Conservation (phyloP, 345 rosid genomes). For the Turnera subulata region DNA sequence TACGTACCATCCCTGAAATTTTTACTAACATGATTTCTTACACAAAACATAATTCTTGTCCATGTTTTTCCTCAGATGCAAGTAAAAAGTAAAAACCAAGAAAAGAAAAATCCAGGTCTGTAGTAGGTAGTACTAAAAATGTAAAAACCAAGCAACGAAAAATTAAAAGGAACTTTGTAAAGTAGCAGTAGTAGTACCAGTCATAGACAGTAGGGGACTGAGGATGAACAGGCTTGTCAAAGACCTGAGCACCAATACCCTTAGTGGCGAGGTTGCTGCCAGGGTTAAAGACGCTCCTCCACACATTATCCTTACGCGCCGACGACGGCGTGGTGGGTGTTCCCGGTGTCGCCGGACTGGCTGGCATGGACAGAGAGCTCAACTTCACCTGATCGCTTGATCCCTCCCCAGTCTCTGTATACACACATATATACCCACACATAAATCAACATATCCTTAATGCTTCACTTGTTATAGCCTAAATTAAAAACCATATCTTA, state of each 20-base stretch:
- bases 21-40: too few species aligned
- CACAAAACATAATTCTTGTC: too few species aligned
- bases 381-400: conserved; percentile 43
- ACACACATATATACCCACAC: neutral
- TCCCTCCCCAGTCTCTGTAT: conserved; percentile 32
- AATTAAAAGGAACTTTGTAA: neutral
- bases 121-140: too few species aligned
- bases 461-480: too few species aligned
- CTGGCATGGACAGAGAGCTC: conserved; percentile 63
- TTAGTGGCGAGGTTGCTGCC: conserved; percentile 90
- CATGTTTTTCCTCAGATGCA: too few species aligned
- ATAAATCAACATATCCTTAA: too few species aligned
- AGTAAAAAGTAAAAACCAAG: too few species aligned
- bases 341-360: conserved; percentile 54
- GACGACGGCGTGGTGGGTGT: conserved; percentile 39
- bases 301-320: conserved; percentile 72
- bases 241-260: conserved; percentile 52
- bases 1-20: neutral
- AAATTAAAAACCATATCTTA: too few species aligned
- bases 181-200: conserved; percentile 42
- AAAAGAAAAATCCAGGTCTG: too few species aligned
- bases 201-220: conserved; percentile 94
- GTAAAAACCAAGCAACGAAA: too few species aligned
- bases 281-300: conserved; percentile 96
- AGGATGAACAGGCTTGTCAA: conserved; percentile 70